Evolutionary conservation across 768 basidiomycete species (phyloP).

Genomic region (Pleurotus eryngii): DNA sequence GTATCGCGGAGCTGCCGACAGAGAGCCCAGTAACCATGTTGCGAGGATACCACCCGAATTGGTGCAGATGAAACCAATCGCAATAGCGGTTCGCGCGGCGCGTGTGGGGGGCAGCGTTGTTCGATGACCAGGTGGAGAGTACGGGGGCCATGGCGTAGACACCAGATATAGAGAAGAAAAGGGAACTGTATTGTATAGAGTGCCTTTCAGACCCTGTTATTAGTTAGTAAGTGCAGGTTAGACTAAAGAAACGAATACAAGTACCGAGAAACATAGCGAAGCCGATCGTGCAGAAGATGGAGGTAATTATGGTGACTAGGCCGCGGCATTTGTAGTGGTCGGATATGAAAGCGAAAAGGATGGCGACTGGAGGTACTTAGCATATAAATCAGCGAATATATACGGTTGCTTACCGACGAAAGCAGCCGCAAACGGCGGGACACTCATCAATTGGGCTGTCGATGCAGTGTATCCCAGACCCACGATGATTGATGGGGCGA

Average conservation of each 20-base stretch:
- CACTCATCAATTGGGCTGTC: slow-evolving; percentile 59
- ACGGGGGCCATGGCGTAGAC: slow-evolving; percentile 46
- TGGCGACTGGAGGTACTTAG: not conserved
- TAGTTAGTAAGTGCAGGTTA: not conserved
- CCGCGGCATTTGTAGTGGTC: no score
- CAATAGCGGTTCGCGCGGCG: slow-evolving; percentile 16
- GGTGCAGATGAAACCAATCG: no score
- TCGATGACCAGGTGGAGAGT: slow-evolving; percentile 55
- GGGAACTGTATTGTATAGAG: slow-evolving; percentile 45
- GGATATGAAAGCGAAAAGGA: no score
- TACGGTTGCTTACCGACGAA: slow-evolving; percentile 25
- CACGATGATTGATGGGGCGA: slow-evolving; percentile 69
- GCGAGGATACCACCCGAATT: no score
- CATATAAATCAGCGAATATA: not conserved
- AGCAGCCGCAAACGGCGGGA: slow-evolving; percentile 50
- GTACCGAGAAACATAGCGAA: slow-evolving; percentile 55
- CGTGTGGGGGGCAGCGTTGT: slow-evolving; percentile 54
- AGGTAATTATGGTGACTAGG: slow-evolving; percentile 38
- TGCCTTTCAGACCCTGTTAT: slow-evolving; percentile 30
- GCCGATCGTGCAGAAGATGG: slow-evolving; percentile 41
- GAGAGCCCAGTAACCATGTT: no score
- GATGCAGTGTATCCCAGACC: slow-evolving; percentile 53
- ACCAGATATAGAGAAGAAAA: slow-evolving; percentile 54
- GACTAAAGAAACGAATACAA: slow-evolving; percentile 9
- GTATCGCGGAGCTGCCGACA: no score